These are phyloP conservation scores for Aspergillus bombycis DNA, from an alignment of 2,329 filamentous ascomycete species.

Conservation along the genomic window DNA sequence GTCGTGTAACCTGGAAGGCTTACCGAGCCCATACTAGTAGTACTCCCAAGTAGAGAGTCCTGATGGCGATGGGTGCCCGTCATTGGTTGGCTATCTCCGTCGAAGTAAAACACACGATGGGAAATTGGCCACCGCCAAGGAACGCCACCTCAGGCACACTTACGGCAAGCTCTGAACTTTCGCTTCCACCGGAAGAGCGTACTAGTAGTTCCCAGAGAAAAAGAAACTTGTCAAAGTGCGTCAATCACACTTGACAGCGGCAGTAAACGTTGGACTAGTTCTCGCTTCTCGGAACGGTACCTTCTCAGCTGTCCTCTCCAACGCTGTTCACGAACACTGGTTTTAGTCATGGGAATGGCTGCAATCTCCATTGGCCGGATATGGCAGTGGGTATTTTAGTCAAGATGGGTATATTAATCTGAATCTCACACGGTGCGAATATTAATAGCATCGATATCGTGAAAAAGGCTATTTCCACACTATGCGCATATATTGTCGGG, in stretches of 20 bases:
- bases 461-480: background rate
- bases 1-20: background rate
- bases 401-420: background rate
- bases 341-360: background rate
- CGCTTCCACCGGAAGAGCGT: background rate
- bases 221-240: background rate
- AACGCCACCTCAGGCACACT: conserved; percentile 23
- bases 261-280: background rate
- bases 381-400: background rate
- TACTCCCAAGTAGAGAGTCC: too few species aligned
- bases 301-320: background rate
- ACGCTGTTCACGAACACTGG: background rate
- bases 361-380: background rate
- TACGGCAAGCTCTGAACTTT: conserved; percentile 4
- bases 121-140: conserved; percentile 21
- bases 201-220: too few species aligned
- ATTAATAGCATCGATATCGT: background rate
- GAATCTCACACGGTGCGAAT: background rate
- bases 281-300: background rate
- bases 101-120: conserved; percentile 5
- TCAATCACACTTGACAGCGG: background rate
- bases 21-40: too few species aligned
- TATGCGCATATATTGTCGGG: background rate
- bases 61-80: background rate
- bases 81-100: background rate